Evolutionary conservation across 371 early-diverging fungal genomes (phyloP).

Genomic region (Mortierella sp.): DNA sequence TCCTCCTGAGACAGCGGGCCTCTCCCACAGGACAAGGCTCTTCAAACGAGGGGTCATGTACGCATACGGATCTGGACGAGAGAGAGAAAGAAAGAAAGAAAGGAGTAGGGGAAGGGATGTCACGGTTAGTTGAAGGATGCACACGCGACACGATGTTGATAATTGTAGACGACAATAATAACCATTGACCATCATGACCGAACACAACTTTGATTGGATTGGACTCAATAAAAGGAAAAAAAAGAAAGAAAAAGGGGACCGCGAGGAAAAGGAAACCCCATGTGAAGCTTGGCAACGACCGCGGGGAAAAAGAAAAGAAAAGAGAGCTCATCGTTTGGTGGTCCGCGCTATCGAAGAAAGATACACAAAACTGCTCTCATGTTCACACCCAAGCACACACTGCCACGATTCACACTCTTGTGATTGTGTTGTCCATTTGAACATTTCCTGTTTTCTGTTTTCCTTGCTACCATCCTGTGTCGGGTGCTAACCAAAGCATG

Average conservation of each 20-base stretch:
- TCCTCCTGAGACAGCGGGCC: constrained; percentile 61
- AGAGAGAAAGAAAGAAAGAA: neutral
- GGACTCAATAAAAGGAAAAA: neutral
- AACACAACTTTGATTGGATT: neutral
- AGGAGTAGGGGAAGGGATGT: neutral
- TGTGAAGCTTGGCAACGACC: constrained; percentile 21
- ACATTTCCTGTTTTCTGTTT: too few species aligned
- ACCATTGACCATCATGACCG: neutral
- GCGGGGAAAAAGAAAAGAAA: neutral
- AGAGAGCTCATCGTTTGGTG: neutral
- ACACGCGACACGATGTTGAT: neutral
- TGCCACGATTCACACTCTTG: neutral
- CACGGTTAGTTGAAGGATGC: neutral
- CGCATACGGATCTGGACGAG: constrained; percentile 56
- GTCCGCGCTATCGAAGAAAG: neutral
- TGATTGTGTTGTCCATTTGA: too few species aligned
- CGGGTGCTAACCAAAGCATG: neutral
- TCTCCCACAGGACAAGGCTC: constrained; percentile 70
- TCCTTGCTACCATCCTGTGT: constrained; percentile 5
- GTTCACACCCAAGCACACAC: constrained; percentile 1
- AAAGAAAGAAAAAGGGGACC: neutral
- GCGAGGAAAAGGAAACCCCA: neutral
- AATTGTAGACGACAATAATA: neutral
- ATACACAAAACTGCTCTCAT: neutral
- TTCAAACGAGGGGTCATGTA: constrained; percentile 62